Base-by-base conservation (phyloP, 2,329 filamentous ascomycete species). In the Beauveria sp. region DNA sequence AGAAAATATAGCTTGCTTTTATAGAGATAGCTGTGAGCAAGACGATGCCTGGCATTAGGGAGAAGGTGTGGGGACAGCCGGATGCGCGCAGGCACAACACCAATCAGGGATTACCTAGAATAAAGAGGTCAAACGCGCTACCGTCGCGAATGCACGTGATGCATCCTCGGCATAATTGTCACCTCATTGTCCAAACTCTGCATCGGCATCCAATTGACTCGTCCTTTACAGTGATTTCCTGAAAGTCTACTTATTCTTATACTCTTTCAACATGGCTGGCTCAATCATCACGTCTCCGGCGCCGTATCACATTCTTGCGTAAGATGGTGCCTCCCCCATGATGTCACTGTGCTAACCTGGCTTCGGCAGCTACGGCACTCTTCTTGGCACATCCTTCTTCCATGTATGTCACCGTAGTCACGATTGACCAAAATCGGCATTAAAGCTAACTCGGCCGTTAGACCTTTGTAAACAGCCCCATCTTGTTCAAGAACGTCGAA, bases 311-410 rank as follows among this genome's bases (percentile, higher is more conserved):
- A 82, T 93, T 63, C 77, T 93, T 64, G 85, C 86, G 87, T 91
- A 80, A 66, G 76, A 46, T 26, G 26, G 28, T 54, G n/a, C 52
- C 28, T 14, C 10, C 20, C 16, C 38, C 46, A 30, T 28, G 52
- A 30, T 18, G 18, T 18, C 47, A 46, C 58, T 60, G 50, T 20
- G 63, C 68, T 71, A 64, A 72, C 63, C 71, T 63, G 58, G 18
- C 24, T n/a, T 52, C 57, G 18, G 52, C 67, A 95, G 91, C 71
- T 96, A 96, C 76, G 92, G 91, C 66, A 92, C 91, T 22, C 83
- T 98, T 55, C 80, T 98, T 16, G 95, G 95, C 65, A 88, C 88
- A 30, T 89, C 91, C 45, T 82, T 96, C 73, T 98, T 92, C 76
- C 91, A 98, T 73, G 87, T 89, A 75, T 45, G 65, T 60, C 9